Base-by-base conservation (phyloP, 441 rosid species). In the Flueggea neowawraea region DNA sequence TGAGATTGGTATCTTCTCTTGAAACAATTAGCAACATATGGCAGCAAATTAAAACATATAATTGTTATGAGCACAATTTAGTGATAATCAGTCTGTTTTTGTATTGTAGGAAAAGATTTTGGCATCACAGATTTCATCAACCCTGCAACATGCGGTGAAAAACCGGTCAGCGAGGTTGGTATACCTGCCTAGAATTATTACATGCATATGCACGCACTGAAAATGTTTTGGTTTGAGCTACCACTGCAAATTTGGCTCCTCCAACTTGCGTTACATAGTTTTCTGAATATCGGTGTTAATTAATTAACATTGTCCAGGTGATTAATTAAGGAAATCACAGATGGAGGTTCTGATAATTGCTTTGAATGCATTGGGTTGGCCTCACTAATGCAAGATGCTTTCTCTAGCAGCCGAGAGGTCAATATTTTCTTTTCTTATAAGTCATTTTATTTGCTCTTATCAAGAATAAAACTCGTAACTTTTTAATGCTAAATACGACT, bases 321-420 rank as follows among this genome's bases (percentile, higher is more conserved):
- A n/a, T n/a, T n/a, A n/a, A 83, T 86, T 6, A 78, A 65, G 57
- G 91, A 83, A 61, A 81, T 80, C 73, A 84, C 93, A 8, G 77
- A 73, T 54, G 87, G 84, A 43, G 95, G 97, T 52, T 91, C 82
- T 16, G 95, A 90, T 64, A 83, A 84, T 31, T 80, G 91, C 82
- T 90, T 90, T 12, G 95, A 88, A 67, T 88, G 95, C 63, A 65
- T 90, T 65, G 95, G 97, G 10, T 58, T 76, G 60, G 66, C 87
- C 15, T 84, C 93, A 0, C 31, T 68, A 12, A 70, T 78, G 80
- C 45, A 33, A 1, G 91, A 84, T 0, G 93, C 93, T 72, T 76
- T 84, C 62, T 57, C 12, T 3, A 74, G 92, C 68, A 80, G 72
- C 70, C 74, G 88, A 16, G 47, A 56, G 79, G 95, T 85, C 66